A percentile compares a stretch with the other conserved stretches of the same genome.
Conservation (phyloP, 2,329 filamentous ascomycete genomes). For the Decorospora gaudefroyi region DNA sequence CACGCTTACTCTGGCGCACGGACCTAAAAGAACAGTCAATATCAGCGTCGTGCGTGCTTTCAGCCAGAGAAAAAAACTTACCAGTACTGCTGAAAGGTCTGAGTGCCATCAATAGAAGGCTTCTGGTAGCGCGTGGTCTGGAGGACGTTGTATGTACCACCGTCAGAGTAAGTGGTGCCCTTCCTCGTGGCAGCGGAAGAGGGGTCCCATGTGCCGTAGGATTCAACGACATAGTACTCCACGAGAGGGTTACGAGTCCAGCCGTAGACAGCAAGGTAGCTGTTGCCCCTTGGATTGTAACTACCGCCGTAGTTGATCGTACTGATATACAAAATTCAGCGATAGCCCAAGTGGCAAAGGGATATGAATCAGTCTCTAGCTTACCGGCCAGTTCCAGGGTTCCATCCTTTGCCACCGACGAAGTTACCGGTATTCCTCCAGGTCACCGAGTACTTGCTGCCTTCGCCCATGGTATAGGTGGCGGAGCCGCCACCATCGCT, state of each 20-base stretch:
- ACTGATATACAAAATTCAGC: constrained; percentile 1
- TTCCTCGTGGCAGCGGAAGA: constrained; percentile 51
- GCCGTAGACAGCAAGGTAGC: constrained; percentile 55
- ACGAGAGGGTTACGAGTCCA: constrained; percentile 59
- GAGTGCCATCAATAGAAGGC: constrained; percentile 58
- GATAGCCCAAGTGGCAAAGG: too few species aligned
- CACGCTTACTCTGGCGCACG: constrained; percentile 55
- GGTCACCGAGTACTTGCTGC: constrained; percentile 27
- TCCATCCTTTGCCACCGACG: constrained; percentile 38
- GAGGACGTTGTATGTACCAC: constrained; percentile 58
- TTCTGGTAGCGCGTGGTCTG: constrained; percentile 54
- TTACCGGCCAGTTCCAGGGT: constrained; percentile 54
- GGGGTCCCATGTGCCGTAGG: constrained; percentile 54
- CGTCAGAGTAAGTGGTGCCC: constrained; percentile 57
- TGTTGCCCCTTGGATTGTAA: constrained; percentile 25
- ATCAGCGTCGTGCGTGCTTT: too few species aligned
- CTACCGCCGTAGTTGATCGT: constrained; percentile 25
- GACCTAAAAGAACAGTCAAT: too few species aligned
- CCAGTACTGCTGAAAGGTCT: constrained; percentile 61
- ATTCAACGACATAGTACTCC: constrained; percentile 63
- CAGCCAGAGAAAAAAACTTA: too few species aligned
- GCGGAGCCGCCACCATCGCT: constrained; percentile 52
- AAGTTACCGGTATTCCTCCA: constrained; percentile 34
- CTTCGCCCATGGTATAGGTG: constrained; percentile 29
- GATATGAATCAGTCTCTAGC: too few species aligned